Percentiles rank a stretch among this genome's conserved stretches.
These are phyloP conservation scores for Taphrina confusa DNA, from an alignment of 1,139 yeast genomes.

Conservation along the genomic window DNA sequence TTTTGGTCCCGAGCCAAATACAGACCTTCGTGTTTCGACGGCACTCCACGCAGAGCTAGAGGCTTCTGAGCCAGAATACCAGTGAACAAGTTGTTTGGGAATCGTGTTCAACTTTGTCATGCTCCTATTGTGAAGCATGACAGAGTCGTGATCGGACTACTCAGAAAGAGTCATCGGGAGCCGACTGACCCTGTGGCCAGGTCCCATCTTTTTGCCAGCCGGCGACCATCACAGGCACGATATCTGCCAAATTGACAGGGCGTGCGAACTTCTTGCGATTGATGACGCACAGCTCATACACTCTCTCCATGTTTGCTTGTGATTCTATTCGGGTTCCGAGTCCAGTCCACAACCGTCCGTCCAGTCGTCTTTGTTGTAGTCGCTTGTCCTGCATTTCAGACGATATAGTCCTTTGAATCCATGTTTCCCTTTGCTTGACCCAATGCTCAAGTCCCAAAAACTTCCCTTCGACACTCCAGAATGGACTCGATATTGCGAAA, in stretches of 20 bases:
- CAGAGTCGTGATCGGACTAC: too few species aligned
- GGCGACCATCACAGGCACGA: slow-evolving; percentile 18
- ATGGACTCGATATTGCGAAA: slow-evolving; percentile 1
- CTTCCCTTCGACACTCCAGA: not conserved
- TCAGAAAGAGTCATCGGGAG: slow-evolving; percentile 8
- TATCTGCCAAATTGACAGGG: slow-evolving; percentile 15
- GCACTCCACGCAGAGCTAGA: too few species aligned
- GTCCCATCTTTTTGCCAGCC: slow-evolving; percentile 31
- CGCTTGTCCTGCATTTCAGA: not conserved
- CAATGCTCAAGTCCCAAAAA: not conserved
- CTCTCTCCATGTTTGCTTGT: slow-evolving; percentile 6
- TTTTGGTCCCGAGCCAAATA: too few species aligned
- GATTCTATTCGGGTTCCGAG: not conserved
- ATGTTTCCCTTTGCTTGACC: not conserved
- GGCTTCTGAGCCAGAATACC: too few species aligned
- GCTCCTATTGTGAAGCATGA: too few species aligned
- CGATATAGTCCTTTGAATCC: not conserved
- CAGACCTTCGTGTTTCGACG: too few species aligned
- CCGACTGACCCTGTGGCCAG: slow-evolving; percentile 27
- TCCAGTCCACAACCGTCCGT: not conserved
- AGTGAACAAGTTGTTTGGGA: too few species aligned
- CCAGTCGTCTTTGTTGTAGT: slow-evolving; percentile 1
- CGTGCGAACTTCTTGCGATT: slow-evolving; percentile 4
- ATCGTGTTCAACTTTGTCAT: too few species aligned
- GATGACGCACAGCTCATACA: slow-evolving; percentile 7